A percentile compares a stretch with the other conserved stretches of the same genome.
phyloP scores from a whole-genome alignment of 225 moss, liverwort and hornwort species.

The Antitrichia curtipendula region DNA sequence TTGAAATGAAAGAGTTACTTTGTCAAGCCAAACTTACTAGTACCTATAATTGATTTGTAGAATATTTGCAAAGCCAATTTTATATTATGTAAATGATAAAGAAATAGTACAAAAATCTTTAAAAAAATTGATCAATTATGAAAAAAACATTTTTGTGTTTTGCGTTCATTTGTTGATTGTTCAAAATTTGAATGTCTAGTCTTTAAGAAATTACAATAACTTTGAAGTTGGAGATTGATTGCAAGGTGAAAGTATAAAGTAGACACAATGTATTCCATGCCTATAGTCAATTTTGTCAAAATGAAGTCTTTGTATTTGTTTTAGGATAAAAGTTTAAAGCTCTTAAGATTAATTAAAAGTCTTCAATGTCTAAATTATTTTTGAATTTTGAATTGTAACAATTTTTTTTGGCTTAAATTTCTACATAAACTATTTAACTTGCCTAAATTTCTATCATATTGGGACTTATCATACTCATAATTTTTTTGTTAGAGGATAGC shows the following conservation, averaged over 20 bases:
- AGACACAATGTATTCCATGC: accelerated
- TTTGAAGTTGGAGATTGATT: background rate
- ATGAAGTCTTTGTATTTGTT: background rate
- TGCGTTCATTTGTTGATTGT: too few relatives aligned
- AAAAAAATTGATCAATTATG: too few relatives aligned
- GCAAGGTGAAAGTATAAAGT: background rate
- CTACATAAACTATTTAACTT: too few relatives aligned
- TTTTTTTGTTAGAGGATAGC: background rate
- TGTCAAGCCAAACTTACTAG: too few relatives aligned
- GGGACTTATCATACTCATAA: background rate
- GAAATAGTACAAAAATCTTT: too few relatives aligned
- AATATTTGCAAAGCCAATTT: too few relatives aligned
- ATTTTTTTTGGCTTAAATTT: background rate
- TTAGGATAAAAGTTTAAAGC: background rate
- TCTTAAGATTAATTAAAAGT: background rate
- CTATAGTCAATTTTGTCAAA: background rate
- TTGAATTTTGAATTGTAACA: background rate
- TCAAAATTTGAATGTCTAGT: too few relatives aligned
- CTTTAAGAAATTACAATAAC: background rate
- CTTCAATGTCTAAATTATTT: background rate
- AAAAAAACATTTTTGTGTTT: too few relatives aligned
- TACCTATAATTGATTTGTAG: too few relatives aligned
- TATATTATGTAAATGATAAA: too few relatives aligned
- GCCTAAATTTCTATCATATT: background rate
- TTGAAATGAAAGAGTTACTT: too few relatives aligned